Percentiles rank a stretch among this genome's conserved stretches.
Evolutionary conservation across 2,329 filamentous ascomycete species (phyloP).

Genomic region (Corniculantispora saksenae): DNA sequence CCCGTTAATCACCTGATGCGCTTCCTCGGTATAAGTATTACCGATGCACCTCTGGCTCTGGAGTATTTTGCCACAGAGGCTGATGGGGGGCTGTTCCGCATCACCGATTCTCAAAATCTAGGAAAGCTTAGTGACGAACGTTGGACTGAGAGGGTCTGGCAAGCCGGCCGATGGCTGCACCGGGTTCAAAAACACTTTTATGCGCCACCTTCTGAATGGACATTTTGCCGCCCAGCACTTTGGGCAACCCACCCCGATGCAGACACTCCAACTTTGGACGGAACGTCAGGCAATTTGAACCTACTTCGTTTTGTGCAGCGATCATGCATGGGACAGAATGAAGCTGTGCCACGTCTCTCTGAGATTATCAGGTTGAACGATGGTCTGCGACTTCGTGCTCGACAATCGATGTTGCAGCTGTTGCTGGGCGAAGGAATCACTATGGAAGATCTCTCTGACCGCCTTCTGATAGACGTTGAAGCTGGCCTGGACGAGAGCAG

Average conservation of each 20-base stretch:
- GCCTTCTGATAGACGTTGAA: conserved; percentile 10
- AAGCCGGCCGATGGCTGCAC: conserved; percentile 7
- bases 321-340: conserved; percentile 3
- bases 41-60: not conserved
- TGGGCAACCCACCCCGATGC: conserved; percentile 10
- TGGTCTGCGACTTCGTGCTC: conserved; percentile 9
- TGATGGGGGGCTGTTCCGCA: conserved; percentile 1
- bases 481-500: not conserved
- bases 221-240: conserved; percentile 10
- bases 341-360: not conserved
- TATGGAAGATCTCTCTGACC: not conserved
- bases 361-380: conserved; percentile 11
- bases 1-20: conserved; percentile 9
- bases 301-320: conserved; percentile 8
- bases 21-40: conserved; percentile 6
- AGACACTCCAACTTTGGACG: not conserved
- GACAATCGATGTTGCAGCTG: conserved; percentile 1
- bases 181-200: not conserved
- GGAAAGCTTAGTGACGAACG: conserved; percentile 4
- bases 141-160: conserved; percentile 6
- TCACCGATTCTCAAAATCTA: conserved; percentile 3
- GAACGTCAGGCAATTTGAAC: conserved; percentile 3
- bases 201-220: not conserved
- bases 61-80: conserved; percentile 10
- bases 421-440: not conserved